Conservation (phyloP, 1,139 yeast species). For the Geotrichum phurueaensis region DNA sequence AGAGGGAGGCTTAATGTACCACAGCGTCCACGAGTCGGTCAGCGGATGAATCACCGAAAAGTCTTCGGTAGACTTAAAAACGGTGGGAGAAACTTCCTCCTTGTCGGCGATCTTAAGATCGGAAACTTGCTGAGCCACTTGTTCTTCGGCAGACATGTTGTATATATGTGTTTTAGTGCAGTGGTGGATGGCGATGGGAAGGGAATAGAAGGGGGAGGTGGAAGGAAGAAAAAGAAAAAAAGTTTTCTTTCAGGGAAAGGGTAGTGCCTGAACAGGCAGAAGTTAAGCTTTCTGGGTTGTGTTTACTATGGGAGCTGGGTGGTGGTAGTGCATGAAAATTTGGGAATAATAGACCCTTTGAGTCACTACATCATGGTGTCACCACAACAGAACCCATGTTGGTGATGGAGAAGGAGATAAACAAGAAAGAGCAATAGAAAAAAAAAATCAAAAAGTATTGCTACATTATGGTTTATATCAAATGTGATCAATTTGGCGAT, state of each 20-base stretch:
- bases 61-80: constrained; percentile 61
- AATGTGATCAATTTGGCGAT: too few relatives aligned
- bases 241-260: not conserved
- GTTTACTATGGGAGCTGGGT: too few relatives aligned
- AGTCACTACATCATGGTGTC: too few relatives aligned
- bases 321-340: too few relatives aligned
- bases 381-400: too few relatives aligned
- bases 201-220: not conserved
- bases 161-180: not conserved
- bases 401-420: too few relatives aligned
- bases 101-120: not conserved
- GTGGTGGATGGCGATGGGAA: not conserved
- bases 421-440: too few relatives aligned
- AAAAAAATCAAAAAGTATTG: too few relatives aligned
- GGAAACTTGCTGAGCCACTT: not conserved
- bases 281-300: too few relatives aligned
- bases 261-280: too few relatives aligned
- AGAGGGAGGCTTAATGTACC: constrained; percentile 94
- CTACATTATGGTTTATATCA: too few relatives aligned
- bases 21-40: constrained; percentile 89
- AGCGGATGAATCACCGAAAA: constrained; percentile 85
- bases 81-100: constrained; percentile 39
- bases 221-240: constrained; percentile 3
- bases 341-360: too few relatives aligned
- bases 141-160: not conserved